Evolutionary conservation across 164 flowering plant genomes (phyloP), one percentile per base, ranked within the genome.

Genomic region (Pachysandra terminalis): DNA sequence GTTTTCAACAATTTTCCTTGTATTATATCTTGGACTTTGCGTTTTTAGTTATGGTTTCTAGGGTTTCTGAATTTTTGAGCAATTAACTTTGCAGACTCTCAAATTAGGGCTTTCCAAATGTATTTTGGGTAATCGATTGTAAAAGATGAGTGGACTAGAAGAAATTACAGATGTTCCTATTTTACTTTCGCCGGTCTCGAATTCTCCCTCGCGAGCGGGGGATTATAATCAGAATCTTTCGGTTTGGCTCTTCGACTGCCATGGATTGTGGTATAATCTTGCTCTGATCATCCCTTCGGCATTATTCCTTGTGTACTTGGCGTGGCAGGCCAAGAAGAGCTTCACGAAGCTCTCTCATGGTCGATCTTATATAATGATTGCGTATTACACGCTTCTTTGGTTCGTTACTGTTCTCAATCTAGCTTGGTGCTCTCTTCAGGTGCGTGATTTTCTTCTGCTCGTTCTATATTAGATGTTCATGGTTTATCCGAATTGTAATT

Each of bases 391-490:
- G 1, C 81, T 83, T 61, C 88, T 95, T 32, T 95, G 99, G 97
- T 69, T 87, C 61, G 87, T 87, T 66, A 85, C 85, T 68, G 52
- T 87, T 72, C 87, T 94, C 69, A 91, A 91, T 71, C 85, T 91
- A 4, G 82, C 83, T 69, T 93, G 98, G 98, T 86, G 89, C 71
- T 75, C 71, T n/a, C 80, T 88, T 61, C 98, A 91, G 97, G 97
- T 93, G 22, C 12, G 62, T 67, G 25, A 7, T 26, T 56, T 45
- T 62, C 9, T n/a, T 28, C 19, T 37, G 7, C 25, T 21, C 13
- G 0, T 8, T 22, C 1, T 24, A 3, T 32, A n/a, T 52, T 28
- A 60, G 22, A 26, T 58, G 6, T 4, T 19, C 60, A 19, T n/a
- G 9, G 59, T 17, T n/a, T 70, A 21, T 16, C 9, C 26, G 12